Evolutionary conservation across 495 filamentous ascomycete genomes (phyloP), one percentile per base, ranked within the genome.

Genomic region (Penicillium paxilli): DNA sequence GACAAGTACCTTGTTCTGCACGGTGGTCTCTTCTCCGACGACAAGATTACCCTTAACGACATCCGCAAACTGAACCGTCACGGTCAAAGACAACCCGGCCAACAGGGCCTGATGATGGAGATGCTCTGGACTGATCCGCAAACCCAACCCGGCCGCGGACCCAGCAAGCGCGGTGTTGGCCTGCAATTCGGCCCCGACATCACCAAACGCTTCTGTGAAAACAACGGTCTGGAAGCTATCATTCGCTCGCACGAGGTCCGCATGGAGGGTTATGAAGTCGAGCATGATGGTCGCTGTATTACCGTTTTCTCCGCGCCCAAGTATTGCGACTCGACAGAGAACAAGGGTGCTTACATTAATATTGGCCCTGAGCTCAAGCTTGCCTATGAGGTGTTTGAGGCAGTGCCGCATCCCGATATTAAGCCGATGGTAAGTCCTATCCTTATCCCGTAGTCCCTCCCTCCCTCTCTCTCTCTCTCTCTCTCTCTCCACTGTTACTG

Each of bases 61-160:
- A 90, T 99, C 62, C 81, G 95, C 45, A 95, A 93, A 72, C 78
- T 98, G 33, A 84, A 98, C 68, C 83, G 94, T 59, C 92, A 97
- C 72, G 85, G 82, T 69, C 95, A 98, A 75, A 82, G 90, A 23
- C 94, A 99, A 65, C 94, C 94, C n/a, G 95, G 95, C 20, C 94
- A 98, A 68, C 70, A 86, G 40, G 94, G 94, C 25, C 75, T 99
- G 60, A 99, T 99, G 94, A 98, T 99, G 94, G 94, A 99, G 71
- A 99, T 99, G 95, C 83, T 99, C 17, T 99, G 94, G 94, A 98
- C 94, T 1, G 94, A 99, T 65, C 94, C 94, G 11, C 94, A 98
- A 67, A 75, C 85, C 0, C 77, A 83, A 55, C 89, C 89, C 42
- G 94, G 94, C 22, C 84, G 94, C 47, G 90, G 92, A 8, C 95